Base-by-base conservation (phyloP, 306 rosid genomes). In the Nissolia schottii region DNA sequence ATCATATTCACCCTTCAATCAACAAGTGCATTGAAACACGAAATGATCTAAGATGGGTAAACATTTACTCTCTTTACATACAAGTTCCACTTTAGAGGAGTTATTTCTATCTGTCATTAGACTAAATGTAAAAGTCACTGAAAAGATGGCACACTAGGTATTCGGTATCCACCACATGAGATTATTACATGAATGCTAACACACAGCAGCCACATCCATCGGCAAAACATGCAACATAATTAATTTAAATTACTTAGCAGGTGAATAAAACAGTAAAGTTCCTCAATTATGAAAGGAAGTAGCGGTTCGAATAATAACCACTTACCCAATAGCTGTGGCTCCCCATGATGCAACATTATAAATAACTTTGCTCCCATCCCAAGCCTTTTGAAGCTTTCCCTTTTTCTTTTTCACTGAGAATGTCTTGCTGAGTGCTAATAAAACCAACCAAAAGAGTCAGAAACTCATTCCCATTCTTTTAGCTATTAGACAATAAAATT, bases 301-400 rank as follows among this genome's bases (percentile, higher is more conserved):
- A 2, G 2, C 25, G 7, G 6, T 29, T 13, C 53, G 62, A 29
- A 37, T 9, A 29, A 37, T 9, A 31, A 22, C 31, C 45, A 48
- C 84, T 75, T 84, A 89, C 97, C 97, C 97, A 14, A 92, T 84
- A 28, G 93, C 96, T n/a, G 97, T 92, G 27, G 97, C 93, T n/a
- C 97, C 93, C 97, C 97, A 92, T 18, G 97, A 92, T 15, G 96
- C 96, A 71, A 92, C 93, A 46, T 92, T 87, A 80, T 92, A 92
- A 40, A 92, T 77, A 78, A 89, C 93, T 86, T 89, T 87, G 86
- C 97, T 92, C 77, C 96, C 96, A 78, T 87, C 96, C 97, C 97
- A 92, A 7, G 89, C 93, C 81, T 92, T 92, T 29, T 82, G 88
- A 80, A 92, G 93, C 82, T 87, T 92, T 28, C 97, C 97, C 75